Evolutionary conservation across 2,329 filamentous ascomycete species (phyloP).

Genomic region (Sporothrix globosa): DNA sequence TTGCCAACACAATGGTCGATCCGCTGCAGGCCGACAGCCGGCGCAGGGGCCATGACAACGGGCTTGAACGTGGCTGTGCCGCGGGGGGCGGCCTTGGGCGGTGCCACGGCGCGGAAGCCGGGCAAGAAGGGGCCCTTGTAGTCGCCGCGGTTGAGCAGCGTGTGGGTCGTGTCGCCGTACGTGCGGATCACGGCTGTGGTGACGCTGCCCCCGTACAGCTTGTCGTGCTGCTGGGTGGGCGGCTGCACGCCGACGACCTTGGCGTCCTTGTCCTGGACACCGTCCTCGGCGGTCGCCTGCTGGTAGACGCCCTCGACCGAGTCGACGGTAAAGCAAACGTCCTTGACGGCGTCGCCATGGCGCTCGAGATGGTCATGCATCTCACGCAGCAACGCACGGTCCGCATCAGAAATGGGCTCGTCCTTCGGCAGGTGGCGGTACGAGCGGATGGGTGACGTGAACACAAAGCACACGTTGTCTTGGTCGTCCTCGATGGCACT

Average conservation of each 20-base stretch:
- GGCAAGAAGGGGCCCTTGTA: slow-evolving; percentile 83
- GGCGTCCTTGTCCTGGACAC: slow-evolving; percentile 40
- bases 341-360: slow-evolving; percentile 93
- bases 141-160: slow-evolving; percentile 71
- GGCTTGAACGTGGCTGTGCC: slow-evolving; percentile 36
- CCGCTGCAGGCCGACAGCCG: slow-evolving; percentile 67
- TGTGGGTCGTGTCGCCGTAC: slow-evolving; percentile 95
- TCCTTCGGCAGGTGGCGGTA: slow-evolving; percentile 57
- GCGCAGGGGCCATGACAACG: slow-evolving; percentile 56
- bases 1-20: slow-evolving; percentile 98
- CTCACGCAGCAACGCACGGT: slow-evolving; percentile 67
- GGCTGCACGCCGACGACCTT: slow-evolving; percentile 56
- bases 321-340: slow-evolving; percentile 94
- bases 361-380: slow-evolving; percentile 82
- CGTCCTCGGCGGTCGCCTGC: slow-evolving; percentile 68
- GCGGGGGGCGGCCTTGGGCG: slow-evolving; percentile 38
- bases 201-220: slow-evolving; percentile 69
- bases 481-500: slow-evolving; percentile 43
- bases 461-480: slow-evolving; percentile 74
- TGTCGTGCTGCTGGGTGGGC: slow-evolving; percentile 60
- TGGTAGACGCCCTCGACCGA: slow-evolving; percentile 78
- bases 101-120: slow-evolving; percentile 67
- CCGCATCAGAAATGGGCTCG: slow-evolving; percentile 64
- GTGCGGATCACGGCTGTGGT: slow-evolving; percentile 80
- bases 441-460: slow-evolving; percentile 78